phyloP scores from a whole-genome alignment of 2,329 filamentous ascomycete genomes.

The Verticillium zaregamsianum region DNA sequence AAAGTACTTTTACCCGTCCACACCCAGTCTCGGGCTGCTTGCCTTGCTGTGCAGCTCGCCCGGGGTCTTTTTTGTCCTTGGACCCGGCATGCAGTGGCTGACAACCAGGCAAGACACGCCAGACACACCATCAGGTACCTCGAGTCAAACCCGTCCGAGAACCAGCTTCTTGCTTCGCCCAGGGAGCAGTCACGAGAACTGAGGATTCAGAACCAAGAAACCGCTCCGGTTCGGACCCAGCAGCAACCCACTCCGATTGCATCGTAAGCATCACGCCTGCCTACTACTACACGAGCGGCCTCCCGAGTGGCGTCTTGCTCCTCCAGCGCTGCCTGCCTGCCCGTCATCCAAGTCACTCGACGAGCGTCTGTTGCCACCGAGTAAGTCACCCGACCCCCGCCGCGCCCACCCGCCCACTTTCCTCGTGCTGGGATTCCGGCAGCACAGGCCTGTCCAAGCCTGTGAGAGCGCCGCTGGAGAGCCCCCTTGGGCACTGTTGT shows the following conservation, averaged over 20 bases:
- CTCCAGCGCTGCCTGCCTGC: background rate
- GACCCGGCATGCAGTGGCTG: background rate
- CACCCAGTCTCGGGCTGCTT: background rate
- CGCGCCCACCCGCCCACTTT: background rate
- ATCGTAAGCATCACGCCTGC: background rate
- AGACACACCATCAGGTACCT: background rate
- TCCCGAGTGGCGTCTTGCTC: background rate
- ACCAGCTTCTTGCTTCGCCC: background rate
- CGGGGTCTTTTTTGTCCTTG: background rate
- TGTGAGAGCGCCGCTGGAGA: background rate
- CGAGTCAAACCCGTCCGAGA: background rate
- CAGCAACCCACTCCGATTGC: background rate
- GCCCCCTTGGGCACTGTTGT: background rate
- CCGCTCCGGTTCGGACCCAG: background rate
- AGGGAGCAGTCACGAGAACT: background rate
- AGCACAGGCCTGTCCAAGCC: background rate
- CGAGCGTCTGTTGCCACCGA: background rate
- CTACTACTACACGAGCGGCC: background rate
- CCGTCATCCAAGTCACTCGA: background rate
- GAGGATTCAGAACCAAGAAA: background rate
- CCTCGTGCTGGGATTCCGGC: background rate
- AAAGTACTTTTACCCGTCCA: background rate
- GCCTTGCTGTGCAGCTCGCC: background rate
- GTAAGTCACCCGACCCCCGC: background rate
- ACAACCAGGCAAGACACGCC: background rate